phyloP scores from a whole-genome alignment of 306 rosid species.

The Cucumis melo region DNA sequence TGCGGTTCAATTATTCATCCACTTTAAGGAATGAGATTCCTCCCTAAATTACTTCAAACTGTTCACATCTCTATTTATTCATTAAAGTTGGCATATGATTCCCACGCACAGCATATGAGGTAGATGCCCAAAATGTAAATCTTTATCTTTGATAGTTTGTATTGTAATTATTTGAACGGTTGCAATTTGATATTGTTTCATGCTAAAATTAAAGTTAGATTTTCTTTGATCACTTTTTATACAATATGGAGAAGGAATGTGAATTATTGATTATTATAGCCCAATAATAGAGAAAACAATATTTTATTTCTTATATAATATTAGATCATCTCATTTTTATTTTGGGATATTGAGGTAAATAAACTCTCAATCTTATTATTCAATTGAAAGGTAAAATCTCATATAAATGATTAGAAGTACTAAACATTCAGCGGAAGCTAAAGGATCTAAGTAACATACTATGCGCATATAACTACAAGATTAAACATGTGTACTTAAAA shows the following conservation, averaged over 20 bases:
- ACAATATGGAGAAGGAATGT: neutral
- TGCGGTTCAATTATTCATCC: conserved; percentile 1
- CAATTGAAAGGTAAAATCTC: no score
- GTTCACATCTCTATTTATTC: neutral
- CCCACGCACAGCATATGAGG: neutral
- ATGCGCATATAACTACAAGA: no score
- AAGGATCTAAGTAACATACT: no score
- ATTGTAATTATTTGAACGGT: neutral
- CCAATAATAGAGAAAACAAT: no score
- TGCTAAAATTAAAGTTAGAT: neutral
- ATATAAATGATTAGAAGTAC: no score
- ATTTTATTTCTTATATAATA: no score
- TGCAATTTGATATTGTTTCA: neutral
- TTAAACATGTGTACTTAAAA: no score
- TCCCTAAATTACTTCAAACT: neutral
- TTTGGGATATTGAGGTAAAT: no score
- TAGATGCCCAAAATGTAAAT: neutral
- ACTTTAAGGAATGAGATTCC: neutral
- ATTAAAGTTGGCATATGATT: conserved; percentile 3
- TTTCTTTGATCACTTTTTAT: no score
- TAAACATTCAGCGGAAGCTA: no score
- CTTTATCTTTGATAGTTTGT: neutral
- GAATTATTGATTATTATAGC: neutral
- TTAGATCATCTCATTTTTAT: no score
- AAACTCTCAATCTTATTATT: no score